Conservation (phyloP, 2,329 filamentous ascomycete genomes). For the Colletotrichum destructivum region DNA sequence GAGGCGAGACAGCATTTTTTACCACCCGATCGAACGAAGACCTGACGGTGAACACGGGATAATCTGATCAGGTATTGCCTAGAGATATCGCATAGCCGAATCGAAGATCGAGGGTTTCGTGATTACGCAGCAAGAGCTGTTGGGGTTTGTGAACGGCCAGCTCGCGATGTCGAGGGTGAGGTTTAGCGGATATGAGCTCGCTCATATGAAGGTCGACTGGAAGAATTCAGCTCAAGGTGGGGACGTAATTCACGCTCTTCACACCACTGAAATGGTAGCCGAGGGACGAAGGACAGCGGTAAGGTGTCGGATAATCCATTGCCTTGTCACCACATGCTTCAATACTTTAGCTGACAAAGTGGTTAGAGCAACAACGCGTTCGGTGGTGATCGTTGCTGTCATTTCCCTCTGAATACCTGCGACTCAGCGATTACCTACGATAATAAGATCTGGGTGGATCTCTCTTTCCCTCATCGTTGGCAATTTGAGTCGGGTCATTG, state of each 20-base stretch:
- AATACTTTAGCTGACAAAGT: neutral
- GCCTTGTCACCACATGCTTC: neutral
- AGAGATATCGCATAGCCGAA: neutral
- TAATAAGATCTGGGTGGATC: too few species aligned
- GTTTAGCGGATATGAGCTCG: slow-evolving; percentile 3
- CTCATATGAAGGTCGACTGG: slow-evolving; percentile 3
- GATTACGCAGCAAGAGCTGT: neutral
- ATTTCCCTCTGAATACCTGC: neutral
- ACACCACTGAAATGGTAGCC: neutral
- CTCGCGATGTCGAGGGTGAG: slow-evolving; percentile 11
- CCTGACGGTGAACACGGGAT: neutral
- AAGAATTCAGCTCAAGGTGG: slow-evolving; percentile 1
- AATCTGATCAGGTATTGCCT: neutral
- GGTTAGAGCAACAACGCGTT: too few species aligned
- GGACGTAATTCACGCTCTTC: slow-evolving; percentile 17
- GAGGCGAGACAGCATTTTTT: slow-evolving; percentile 11
- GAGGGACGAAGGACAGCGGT: neutral
- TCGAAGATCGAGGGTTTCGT: slow-evolving; percentile 14
- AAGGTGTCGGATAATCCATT: slow-evolving; percentile 6
- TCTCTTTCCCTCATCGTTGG: neutral
- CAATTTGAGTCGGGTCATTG: neutral
- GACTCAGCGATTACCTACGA: neutral
- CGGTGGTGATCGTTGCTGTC: neutral
- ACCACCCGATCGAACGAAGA: slow-evolving; percentile 1
- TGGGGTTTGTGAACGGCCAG: neutral